Evolutionary conservation across 2,329 filamentous ascomycete genomes (phyloP).

Genomic region (Lachnellula occidentalis): DNA sequence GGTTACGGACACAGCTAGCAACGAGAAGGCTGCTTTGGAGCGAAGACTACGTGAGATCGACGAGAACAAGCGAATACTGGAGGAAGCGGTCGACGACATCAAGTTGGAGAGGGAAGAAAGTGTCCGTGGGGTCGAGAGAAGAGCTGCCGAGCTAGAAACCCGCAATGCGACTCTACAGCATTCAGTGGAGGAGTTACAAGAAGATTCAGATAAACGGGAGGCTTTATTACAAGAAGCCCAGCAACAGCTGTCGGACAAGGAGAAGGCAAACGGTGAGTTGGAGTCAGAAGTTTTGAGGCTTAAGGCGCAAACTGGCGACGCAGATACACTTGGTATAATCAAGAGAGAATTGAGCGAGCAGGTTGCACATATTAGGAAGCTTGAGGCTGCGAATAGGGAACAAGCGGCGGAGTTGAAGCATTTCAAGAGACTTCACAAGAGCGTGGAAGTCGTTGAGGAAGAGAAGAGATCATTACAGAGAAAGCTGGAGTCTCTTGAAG

Average conservation of each 20-base stretch:
- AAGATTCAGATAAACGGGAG: slow-evolving; percentile 37
- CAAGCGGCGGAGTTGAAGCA: slow-evolving; percentile 75
- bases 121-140: slow-evolving; percentile 55
- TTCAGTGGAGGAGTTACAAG: slow-evolving; percentile 44
- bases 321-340: slow-evolving; percentile 78
- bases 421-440: slow-evolving; percentile 73
- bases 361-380: slow-evolving; percentile 78
- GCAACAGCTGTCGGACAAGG: slow-evolving; percentile 53
- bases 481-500: slow-evolving; percentile 68
- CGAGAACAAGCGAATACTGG: slow-evolving; percentile 66
- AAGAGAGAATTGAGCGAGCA: slow-evolving; percentile 87
- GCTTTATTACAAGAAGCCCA: slow-evolving; percentile 29
- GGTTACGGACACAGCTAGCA: slow-evolving; percentile 43
- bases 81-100: slow-evolving; percentile 77
- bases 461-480: slow-evolving; percentile 82
- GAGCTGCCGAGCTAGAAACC: slow-evolving; percentile 56
- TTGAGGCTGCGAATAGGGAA: slow-evolving; percentile 77
- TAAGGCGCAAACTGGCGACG: slow-evolving; percentile 82
- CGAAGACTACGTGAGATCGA: slow-evolving; percentile 64
- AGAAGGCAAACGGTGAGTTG: slow-evolving; percentile 64
- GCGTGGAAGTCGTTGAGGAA: slow-evolving; percentile 91
- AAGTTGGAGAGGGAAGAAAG: slow-evolving; percentile 61
- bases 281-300: slow-evolving; percentile 79
- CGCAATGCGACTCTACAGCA: slow-evolving; percentile 53
- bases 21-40: slow-evolving; percentile 61